phyloP scores from a whole-genome alignment of 2,329 filamentous ascomycete genomes.

The Leptographium radiaticola region DNA sequence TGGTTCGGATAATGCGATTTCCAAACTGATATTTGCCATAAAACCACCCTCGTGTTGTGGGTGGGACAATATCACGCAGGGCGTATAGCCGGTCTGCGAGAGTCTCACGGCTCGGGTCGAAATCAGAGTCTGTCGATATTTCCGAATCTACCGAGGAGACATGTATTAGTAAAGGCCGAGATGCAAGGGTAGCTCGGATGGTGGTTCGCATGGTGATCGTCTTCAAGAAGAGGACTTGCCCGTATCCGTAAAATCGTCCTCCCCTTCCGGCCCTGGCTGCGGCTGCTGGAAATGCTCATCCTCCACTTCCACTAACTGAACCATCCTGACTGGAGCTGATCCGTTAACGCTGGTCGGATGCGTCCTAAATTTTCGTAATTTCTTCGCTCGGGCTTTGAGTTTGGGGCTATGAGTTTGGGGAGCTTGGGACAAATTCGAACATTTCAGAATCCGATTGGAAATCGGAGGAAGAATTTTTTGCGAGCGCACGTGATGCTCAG shows the following conservation, averaged over 20 bases:
- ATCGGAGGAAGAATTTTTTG: background rate
- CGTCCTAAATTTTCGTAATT: background rate
- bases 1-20: constrained; percentile 43
- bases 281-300: constrained; percentile 82
- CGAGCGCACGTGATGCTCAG: background rate
- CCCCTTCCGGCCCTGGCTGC: constrained; percentile 59
- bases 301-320: constrained; percentile 91
- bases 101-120: constrained; percentile 43
- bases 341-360: background rate
- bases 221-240: constrained; percentile 43
- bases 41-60: constrained; percentile 56
- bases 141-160: constrained; percentile 49
- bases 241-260: constrained; percentile 87
- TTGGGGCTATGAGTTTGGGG: background rate
- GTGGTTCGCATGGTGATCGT: background rate
- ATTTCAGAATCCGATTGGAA: background rate
- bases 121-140: constrained; percentile 70
- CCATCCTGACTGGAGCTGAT: constrained; percentile 42
- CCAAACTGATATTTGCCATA: constrained; percentile 44
- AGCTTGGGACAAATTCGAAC: background rate
- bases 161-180: background rate
- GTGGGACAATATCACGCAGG: constrained; percentile 63
- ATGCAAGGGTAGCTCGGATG: background rate
- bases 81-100: constrained; percentile 59
- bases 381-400: background rate